phyloP scores from a whole-genome alignment of 495 filamentous ascomycete species.

The Aspergillus nidulans region DNA sequence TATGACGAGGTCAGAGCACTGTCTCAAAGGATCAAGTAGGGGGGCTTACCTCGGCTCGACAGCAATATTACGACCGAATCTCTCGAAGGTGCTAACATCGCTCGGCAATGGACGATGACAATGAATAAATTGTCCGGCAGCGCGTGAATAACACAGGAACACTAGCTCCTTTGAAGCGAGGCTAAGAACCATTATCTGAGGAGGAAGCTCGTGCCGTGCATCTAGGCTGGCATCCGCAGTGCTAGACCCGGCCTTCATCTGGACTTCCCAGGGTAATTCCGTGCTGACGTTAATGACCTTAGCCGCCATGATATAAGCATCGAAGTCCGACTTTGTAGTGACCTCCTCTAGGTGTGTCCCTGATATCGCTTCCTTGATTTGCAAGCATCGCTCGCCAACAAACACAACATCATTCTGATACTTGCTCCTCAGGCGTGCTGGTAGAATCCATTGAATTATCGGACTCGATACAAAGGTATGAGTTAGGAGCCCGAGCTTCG shows the following conservation, averaged over 20 bases:
- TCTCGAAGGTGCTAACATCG: constrained; percentile 49
- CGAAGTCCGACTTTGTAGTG: constrained; percentile 68
- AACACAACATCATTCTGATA: constrained; percentile 85
- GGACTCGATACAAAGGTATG: constrained; percentile 73
- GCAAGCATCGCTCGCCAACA: constrained; percentile 61
- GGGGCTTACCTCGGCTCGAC: constrained; percentile 66
- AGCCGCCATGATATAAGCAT: constrained; percentile 49
- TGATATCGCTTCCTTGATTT: constrained; percentile 60
- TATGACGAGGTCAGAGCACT: constrained; percentile 23
- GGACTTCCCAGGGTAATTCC: constrained; percentile 29
- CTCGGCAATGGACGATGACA: constrained; percentile 53
- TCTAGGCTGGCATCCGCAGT: constrained; percentile 6
- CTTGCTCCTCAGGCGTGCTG: constrained; percentile 66
- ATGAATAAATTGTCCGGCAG: constrained; percentile 54
- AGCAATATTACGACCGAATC: constrained; percentile 72
- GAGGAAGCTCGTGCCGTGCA: constrained; percentile 46
- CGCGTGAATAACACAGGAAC: constrained; percentile 61
- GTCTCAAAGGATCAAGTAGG: background rate
- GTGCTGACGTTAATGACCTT: constrained; percentile 39
- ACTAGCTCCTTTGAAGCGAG: constrained; percentile 64
- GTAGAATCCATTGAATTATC: constrained; percentile 71
- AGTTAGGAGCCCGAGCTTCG: constrained; percentile 60
- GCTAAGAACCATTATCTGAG: constrained; percentile 71
- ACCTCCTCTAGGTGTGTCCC: constrained; percentile 65
- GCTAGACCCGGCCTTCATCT: constrained; percentile 22